A percentile compares a stretch with the other conserved stretches of the same genome.
These are phyloP conservation scores for Nannizzia gypsea DNA, from an alignment of 2,329 filamentous ascomycete species.

Conservation along the genomic window DNA sequence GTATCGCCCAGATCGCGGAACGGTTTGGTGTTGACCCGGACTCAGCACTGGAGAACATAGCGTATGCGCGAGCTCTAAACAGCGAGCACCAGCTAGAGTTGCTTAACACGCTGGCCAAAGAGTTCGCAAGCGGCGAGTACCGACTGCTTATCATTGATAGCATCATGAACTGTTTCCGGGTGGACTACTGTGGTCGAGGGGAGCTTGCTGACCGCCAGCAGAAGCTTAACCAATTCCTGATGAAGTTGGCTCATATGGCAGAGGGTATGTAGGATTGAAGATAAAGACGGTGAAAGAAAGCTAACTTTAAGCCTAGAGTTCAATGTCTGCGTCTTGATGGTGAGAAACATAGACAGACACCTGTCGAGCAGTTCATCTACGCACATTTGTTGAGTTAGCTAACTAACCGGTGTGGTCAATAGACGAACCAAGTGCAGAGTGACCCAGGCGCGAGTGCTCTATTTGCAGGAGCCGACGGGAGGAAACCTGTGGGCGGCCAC, in stretches of 20 bases:
- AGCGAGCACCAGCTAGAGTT: constrained; percentile 56
- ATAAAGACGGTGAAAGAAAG: constrained; percentile 9
- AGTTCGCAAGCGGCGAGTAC: constrained; percentile 52
- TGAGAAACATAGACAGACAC: constrained; percentile 19
- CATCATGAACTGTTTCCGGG: constrained; percentile 58
- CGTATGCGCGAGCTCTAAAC: constrained; percentile 52
- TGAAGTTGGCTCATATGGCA: constrained; percentile 52
- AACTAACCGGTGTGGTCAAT: neutral
- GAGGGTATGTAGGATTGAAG: constrained; percentile 36
- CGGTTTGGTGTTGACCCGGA: constrained; percentile 51
- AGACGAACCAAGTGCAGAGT: constrained; percentile 62
- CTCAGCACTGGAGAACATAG: constrained; percentile 54
- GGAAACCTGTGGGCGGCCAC: constrained; percentile 56
- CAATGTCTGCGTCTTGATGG: constrained; percentile 54
- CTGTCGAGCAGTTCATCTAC: neutral
- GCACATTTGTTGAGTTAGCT: too few relatives aligned
- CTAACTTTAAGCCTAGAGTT: constrained; percentile 39
- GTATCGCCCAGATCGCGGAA: constrained; percentile 55
- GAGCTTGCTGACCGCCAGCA: constrained; percentile 58
- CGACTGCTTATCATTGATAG: constrained; percentile 57
- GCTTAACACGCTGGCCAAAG: constrained; percentile 48
- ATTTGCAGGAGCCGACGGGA: constrained; percentile 55
- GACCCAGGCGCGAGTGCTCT: constrained; percentile 57
- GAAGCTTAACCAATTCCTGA: constrained; percentile 54
- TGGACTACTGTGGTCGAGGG: constrained; percentile 55